Base-by-base conservation (phyloP, 805 yeast species). In the Teunomyces kruisii region DNA sequence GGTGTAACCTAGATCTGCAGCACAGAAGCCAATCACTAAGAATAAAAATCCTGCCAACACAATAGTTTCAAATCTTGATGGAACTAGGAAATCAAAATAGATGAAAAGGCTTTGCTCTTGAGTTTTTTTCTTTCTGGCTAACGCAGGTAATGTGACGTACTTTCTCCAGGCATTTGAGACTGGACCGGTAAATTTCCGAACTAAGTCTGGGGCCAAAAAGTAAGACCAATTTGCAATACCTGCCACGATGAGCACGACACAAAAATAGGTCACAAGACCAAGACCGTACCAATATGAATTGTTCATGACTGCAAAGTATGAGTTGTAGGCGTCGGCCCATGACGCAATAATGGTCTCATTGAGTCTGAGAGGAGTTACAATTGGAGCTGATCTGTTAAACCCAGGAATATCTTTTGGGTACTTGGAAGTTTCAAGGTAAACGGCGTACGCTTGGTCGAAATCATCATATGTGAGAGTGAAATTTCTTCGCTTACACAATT, bases 21-120 rank as follows among this genome's bases (percentile, higher is more conserved):
- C 45, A 32, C 43, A 27, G 26, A 40, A 36, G 12, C 47, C 53
- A 29, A 62, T 53, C 6, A 54, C 46, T 6, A 61, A 15, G 2
- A 48, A 37, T n/a, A 61, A 32, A 32, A 57, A 65, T 0, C 55
- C 57, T 13, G 51, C 29, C 10, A 67, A 35, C n/a, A 65, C 55
- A 6, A 68, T 13, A 2, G 72, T 46, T 47, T 71, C 75, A 4
- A 65, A 39, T 42, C 76, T 58, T 0, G 74, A 56, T 2, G 76
- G 76, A 9, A 68, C 57, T 39, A 68, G 51, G 26, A 47, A 52
- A 14, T 59, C 58, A 10, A 64, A 52, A 7, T 63, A 42, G 9
- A 39, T 39, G 9, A 50, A 47, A 15, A 54, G 32, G 10, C 10
- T 16, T 36, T 51, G 48, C 43, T 57, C 62, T n/a, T 51, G 46